Evolutionary conservation across 805 yeast genomes (phyloP), one percentile per base, ranked within the genome.

Genomic region (Nakazawaea populi): DNA sequence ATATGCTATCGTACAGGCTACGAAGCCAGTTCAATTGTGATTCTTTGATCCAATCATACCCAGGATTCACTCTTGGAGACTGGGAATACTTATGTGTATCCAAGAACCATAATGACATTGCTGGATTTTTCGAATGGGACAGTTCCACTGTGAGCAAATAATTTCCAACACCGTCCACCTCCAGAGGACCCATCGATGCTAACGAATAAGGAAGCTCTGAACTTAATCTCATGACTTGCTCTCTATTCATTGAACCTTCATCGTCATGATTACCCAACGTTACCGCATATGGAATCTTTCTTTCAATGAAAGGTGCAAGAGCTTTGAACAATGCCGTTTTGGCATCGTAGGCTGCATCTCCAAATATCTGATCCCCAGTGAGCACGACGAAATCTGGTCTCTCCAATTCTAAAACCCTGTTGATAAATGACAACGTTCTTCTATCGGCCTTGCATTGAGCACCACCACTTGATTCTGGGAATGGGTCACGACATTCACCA

Each of bases 251-350:
- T 4, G 83, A 76, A 0, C 96, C 92, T 67, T 91, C 96, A 60
- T 86, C 94, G 64, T 94, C 99, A 64, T 94, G 99, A 64, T 94
- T 94, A 0, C 99, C 99, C 72, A 92, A 75, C 7, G 84, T 82
- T 56, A 87, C 74, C 0, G 97, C 92, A 72, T 79, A 94, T 4
- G 98, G 97, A 7, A 91, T 85, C 46, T 75, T 66, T 44, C 87
- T 70, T 12, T 69, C 59, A 28, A 91, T 76, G 30, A 89, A 79
- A 0, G 96, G 95, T 9, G 75, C 71, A 8, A 86, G 73, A 0
- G 85, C 89, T 62, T 94, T 92, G 53, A 85, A 74, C n/a, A 89
- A 58, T 0, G 97, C 81, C 0, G 96, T 83, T 57, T 84, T 85
- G 0, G 97, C 76, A 62, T 92, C 98, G 7, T 88, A 89, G 0